Conservation (phyloP, 768 basidiomycete genomes). For the Austroboletus eburneus region DNA sequence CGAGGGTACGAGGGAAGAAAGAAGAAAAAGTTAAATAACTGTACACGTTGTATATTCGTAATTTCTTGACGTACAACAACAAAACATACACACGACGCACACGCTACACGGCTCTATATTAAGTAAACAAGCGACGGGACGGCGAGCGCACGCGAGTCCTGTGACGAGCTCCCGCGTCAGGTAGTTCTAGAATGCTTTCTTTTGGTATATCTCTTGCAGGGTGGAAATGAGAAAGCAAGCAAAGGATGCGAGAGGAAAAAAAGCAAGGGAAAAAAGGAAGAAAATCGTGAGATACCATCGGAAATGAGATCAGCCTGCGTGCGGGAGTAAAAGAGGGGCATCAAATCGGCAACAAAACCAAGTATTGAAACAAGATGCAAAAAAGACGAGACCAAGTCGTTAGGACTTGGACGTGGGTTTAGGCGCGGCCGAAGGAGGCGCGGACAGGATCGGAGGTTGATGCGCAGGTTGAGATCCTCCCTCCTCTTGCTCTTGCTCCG, state of each 20-base stretch:
- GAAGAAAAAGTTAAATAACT: too few species aligned
- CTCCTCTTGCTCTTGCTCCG: conserved; percentile 6
- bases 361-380: too few species aligned
- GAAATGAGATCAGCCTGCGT: conserved; percentile 3
- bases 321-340: not conserved
- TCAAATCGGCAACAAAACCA: too few species aligned
- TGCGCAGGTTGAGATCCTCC: conserved; percentile 6
- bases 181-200: conserved; percentile 14
- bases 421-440: conserved; percentile 24
- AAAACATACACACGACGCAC: too few species aligned
- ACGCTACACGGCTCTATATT: too few species aligned
- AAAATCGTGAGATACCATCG: not conserved
- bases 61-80: too few species aligned
- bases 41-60: too few species aligned
- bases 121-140: too few species aligned
- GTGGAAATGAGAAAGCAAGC: not conserved
- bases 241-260: not conserved
- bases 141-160: not conserved
- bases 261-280: not conserved
- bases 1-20: too few species aligned
- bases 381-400: not conserved
- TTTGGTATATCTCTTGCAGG: conserved; percentile 22
- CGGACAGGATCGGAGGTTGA: conserved; percentile 32
- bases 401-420: conserved; percentile 15
- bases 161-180: not conserved